These are phyloP conservation scores for Wickerhamiella lipophila DNA, from an alignment of 805 yeast genomes.

Conservation along the genomic window DNA sequence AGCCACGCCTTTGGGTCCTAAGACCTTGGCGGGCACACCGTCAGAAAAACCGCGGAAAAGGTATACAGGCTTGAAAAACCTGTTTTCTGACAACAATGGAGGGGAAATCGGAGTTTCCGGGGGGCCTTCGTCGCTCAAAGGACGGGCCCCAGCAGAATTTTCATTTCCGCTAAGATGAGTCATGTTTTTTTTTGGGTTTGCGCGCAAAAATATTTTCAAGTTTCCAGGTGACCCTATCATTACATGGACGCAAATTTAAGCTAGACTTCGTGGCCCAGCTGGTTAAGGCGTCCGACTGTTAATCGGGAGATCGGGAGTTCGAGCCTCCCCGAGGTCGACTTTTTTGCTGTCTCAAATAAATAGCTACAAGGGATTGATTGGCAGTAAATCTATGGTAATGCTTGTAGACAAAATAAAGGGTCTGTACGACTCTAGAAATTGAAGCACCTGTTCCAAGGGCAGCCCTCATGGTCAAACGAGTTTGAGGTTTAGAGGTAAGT, in stretches of 20 bases:
- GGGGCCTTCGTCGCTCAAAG: not conserved
- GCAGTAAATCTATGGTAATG: too few species aligned
- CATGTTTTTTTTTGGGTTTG: not conserved
- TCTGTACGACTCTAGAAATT: too few species aligned
- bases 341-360: too few species aligned
- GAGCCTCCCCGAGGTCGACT: conserved; percentile 12
- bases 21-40: not conserved
- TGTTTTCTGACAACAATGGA: not conserved
- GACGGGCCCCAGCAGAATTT: not conserved
- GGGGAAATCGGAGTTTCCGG: not conserved
- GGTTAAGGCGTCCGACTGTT: conserved; percentile 13
- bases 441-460: too few species aligned
- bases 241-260: too few species aligned
- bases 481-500: too few species aligned
- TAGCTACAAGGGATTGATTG: too few species aligned
- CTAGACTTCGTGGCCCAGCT: conserved; percentile 11
- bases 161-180: not conserved
- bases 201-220: too few species aligned
- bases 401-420: too few species aligned
- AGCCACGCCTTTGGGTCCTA: not conserved
- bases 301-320: conserved; percentile 13
- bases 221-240: too few species aligned
- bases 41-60: not conserved
- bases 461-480: too few species aligned
- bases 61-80: not conserved